Evolutionary conservation across 2,329 filamentous ascomycete species (phyloP), one percentile per base, ranked within the genome.

Genomic region (Fusarium sp.): DNA sequence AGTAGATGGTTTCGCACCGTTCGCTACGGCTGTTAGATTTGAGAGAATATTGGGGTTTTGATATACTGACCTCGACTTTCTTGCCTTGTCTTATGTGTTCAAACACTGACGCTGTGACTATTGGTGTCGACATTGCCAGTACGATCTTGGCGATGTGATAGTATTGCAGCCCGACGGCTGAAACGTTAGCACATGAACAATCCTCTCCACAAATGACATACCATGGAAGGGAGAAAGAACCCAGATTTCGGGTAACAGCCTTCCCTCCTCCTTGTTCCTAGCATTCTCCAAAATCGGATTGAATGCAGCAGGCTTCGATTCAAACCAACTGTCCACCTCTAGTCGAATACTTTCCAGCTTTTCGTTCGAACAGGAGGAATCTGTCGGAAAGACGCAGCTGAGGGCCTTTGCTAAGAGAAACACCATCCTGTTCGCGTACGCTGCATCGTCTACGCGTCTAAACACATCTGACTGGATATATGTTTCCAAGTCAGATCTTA

Each of bases 141-240:
- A 51, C 48, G 1, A 51, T 51, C 20, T 30, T 51, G 17, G 48
- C 48, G 23, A 51, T 51, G 19, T 51, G 48, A 4, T 51, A 51
- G 9, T 51, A 51, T 51, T 51, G 48, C 2, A 51, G 20, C 1
- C 48, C 43, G 9, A 46, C 24, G 7, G 43, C 43, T 46, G 8
- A 15, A 20, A 4, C 3, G 11, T 45, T 11, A 45, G 42, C 19
- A 45, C 15, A 30, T 6, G 14, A 30, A 7, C 6, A 32, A 17
- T 4, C 15, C 2, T 4, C 15, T 46, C 11, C 3, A 21, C 1
- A 30, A 8, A 17, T 0, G 11, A 32, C 48, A 1, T 32, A 51
- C 48, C 17, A 1, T 51, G 48, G 12, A 39, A 54, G 6, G 51
- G 51, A 6, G 51, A 54, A 4, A 54, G 44, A 11, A 55, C 51